Percentiles rank a stretch among this genome's conserved stretches.
phyloP scores from a whole-genome alignment of 257 asterid genomes.

The Nicotiana sylvestris region DNA sequence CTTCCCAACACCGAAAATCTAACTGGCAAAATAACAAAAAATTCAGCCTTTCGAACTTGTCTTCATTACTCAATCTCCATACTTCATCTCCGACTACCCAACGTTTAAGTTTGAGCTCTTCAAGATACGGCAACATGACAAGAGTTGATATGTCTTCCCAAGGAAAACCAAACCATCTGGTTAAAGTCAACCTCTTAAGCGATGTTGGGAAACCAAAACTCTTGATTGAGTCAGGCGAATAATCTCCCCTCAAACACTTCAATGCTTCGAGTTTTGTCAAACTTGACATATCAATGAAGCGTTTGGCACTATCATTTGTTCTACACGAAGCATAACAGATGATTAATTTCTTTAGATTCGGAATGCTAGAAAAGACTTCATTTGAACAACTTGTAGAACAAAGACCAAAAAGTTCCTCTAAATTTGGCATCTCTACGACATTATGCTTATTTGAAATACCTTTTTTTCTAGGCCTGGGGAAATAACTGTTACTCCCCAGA shows the following conservation, averaged over 20 bases:
- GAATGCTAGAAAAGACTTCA: background rate
- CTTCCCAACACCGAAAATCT: background rate
- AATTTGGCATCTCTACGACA: background rate
- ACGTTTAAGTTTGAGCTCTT: background rate
- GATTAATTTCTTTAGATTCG: background rate
- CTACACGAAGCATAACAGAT: rapidly evolving
- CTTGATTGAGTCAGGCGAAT: too few species aligned
- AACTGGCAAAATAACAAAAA: background rate
- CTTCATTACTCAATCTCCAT: background rate
- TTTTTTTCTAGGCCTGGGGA: background rate
- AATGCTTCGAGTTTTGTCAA: background rate
- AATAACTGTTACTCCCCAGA: background rate
- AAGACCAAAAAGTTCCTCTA: background rate
- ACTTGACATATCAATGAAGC: background rate
- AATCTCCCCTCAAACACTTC: too few species aligned
- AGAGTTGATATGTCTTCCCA: background rate
- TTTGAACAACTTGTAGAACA: background rate
- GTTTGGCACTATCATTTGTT: rapidly evolving
- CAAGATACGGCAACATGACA: background rate
- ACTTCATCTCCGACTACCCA: too few species aligned
- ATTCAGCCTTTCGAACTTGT: background rate
- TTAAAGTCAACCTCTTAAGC: background rate
- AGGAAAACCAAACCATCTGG: rapidly evolving
- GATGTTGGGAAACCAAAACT: background rate
- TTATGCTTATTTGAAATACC: background rate